A percentile compares a stretch with the other conserved stretches of the same genome.
phyloP scores from a whole-genome alignment of 495 filamentous ascomycete genomes.

The Neohortaea acidophila region DNA sequence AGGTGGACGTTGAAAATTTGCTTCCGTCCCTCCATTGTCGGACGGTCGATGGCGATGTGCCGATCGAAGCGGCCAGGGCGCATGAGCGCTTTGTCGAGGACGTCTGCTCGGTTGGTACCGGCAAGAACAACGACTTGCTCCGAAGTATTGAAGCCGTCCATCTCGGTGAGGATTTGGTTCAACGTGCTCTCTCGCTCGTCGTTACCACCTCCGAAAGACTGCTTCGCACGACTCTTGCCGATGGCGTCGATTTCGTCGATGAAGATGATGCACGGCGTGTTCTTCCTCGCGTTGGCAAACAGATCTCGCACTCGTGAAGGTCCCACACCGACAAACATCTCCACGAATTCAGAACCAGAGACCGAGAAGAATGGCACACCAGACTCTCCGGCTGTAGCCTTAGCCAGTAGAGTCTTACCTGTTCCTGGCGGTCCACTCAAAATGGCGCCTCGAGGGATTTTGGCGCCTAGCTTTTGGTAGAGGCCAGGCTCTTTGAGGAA shows the following conservation, averaged over 20 bases:
- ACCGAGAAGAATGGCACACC: constrained; percentile 95
- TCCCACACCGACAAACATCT: constrained; percentile 99
- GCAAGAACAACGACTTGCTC: constrained; percentile 98
- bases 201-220: constrained; percentile 70
- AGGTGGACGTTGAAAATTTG: constrained; percentile 93
- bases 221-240: constrained; percentile 70
- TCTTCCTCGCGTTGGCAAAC: constrained; percentile 87
- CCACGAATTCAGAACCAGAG: constrained; percentile 95
- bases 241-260: constrained; percentile 99
- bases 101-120: constrained; percentile 86
- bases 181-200: constrained; percentile 93
- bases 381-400: constrained; percentile 96
- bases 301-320: constrained; percentile 88
- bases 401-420: constrained; percentile 92
- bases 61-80: constrained; percentile 92
- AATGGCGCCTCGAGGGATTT: constrained; percentile 93
- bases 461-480: constrained; percentile 86
- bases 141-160: constrained; percentile 97
- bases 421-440: constrained; percentile 92
- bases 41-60: constrained; percentile 82
- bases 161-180: constrained; percentile 96
- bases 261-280: constrained; percentile 96
- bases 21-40: constrained; percentile 90
- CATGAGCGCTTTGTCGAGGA: constrained; percentile 90
- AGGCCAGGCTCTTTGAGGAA: constrained; percentile 82